Evolutionary conservation across 306 rosid species (phyloP), one percentile per base, ranked within the genome.

Genomic region (Albizia julibrissin): DNA sequence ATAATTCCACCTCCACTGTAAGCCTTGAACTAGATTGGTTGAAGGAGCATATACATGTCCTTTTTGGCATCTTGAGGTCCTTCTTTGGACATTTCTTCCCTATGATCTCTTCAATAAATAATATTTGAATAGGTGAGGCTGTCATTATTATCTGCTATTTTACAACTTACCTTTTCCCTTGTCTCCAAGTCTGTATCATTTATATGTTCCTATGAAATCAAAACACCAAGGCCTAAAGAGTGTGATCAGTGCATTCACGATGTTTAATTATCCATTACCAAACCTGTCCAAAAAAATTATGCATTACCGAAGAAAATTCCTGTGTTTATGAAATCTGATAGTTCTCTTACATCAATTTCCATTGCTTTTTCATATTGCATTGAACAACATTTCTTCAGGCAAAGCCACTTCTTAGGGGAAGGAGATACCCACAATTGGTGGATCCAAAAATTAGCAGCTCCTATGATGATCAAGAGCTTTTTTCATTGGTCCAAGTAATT

Each of bases 381-480:
- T 78, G 71, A 29, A 47, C 83, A 56, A 81, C 14, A 74, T 66
- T 22, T 75, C 29, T 79, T 69, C 80, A 87, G 88, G 88, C 86
- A 75, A 87, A 80, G 75, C 58, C 83, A 59, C 81, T 85, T 76
- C 85, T 85, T 67, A 75, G 61, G 58, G 83, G 77, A 69, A 73
- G 73, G 39, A 80, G 80, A 71, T 82, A 76, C 74, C 79, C 39
- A 24, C 68, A 72, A 76, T 82, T 87, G 86, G 65, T 85, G 59
- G 85, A 87, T 77, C 86, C 85, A 54, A 73, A 79, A 79, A 69
- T 85, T 61, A 49, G 73, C 62, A 72, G 84, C 76, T 76, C 81
- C 52, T 85, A 39, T 34, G 83, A 84, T 76, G 86, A 84, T 76
- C 76, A 79, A 67, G 82, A 87, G 61, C 86, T 87, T 67, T 37